phyloP scores from a whole-genome alignment of 2,329 filamentous ascomycete genomes.

The Venturia aucupariae region DNA sequence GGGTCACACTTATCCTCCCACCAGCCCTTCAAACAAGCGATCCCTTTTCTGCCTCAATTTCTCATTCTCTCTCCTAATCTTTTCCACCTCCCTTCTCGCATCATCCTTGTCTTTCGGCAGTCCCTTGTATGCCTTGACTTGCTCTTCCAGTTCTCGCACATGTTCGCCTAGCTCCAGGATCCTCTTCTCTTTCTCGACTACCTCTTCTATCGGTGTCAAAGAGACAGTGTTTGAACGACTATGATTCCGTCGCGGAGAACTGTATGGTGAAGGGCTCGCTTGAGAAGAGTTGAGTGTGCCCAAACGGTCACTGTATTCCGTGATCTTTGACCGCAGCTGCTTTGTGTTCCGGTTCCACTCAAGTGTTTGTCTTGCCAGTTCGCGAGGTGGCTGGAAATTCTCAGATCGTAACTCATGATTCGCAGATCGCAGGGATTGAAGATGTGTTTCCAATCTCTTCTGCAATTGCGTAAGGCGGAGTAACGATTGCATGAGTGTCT shows the following conservation, averaged over 20 bases:
- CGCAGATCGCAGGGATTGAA: slow-evolving; percentile 8
- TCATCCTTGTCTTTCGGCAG: slow-evolving; percentile 61
- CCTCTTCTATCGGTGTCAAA: slow-evolving; percentile 42
- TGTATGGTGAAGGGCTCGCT: slow-evolving; percentile 19
- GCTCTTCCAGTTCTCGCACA: slow-evolving; percentile 52
- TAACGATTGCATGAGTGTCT: slow-evolving; percentile 5
- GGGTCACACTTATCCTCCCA: slow-evolving; percentile 28
- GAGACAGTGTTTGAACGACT: not conserved
- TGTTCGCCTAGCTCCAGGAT: slow-evolving; percentile 48
- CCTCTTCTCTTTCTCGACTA: slow-evolving; percentile 49
- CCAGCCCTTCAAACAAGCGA: slow-evolving; percentile 62
- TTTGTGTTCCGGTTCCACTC: slow-evolving; percentile 16
- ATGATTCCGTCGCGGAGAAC: slow-evolving; percentile 22
- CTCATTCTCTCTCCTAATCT: slow-evolving; percentile 54
- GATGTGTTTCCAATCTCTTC: slow-evolving; percentile 9
- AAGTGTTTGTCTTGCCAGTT: slow-evolving; percentile 13
- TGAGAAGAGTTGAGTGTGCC: slow-evolving; percentile 20
- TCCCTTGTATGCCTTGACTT: slow-evolving; percentile 58
- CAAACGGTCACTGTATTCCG: slow-evolving; percentile 24
- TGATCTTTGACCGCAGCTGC: slow-evolving; percentile 14
- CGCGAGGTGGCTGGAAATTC: slow-evolving; percentile 12
- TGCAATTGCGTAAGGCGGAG: slow-evolving; percentile 12
- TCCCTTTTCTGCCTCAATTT: slow-evolving; percentile 57
- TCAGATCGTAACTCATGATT: slow-evolving; percentile 14
- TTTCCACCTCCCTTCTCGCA: slow-evolving; percentile 62